Evolutionary conservation across 208 protist species (phyloP), one percentile per base, ranked within the genome.

Genomic region (Acanthamoeba quina): DNA sequence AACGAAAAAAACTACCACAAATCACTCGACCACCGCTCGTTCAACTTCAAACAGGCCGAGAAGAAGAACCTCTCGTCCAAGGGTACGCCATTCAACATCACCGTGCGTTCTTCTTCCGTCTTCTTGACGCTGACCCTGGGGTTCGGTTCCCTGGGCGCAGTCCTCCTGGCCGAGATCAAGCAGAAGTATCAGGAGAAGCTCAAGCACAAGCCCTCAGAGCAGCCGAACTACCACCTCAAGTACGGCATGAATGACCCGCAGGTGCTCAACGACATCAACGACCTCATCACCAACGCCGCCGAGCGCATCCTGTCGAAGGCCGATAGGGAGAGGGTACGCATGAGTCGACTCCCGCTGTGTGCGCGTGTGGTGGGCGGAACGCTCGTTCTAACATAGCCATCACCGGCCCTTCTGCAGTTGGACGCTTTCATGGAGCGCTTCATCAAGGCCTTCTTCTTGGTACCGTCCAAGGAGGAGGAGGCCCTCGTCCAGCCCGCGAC

Each of bases 11-110:
- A 98, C 76, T 95, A 96, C 44, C 94, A 96, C 56, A 74, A 94
- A 41, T 94, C 97, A 4, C 93, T 98, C 2, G 98, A 98, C 64
- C 94, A 98, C 58, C 95, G 96, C 37, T 93, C 47, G 21, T 91
- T 95, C 24, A 89, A 92, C 11, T 98, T 98, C 93, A 98, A 98
- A 85, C 76, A 95, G 41, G 86, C 94, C 0, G 98, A 98, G 58
- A 97, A 97, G 94, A 98, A 97, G 56, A 54, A 76, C 6, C 80
- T 97, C 4, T 78, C 78, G 13, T 76, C 95, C n/a, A 97, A 97
- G 64, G 64, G 56, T 95, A 60, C 96, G 34, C 1, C 7, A 26
- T 15, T 13, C 15, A 21, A 19, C 54, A 26, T 95, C 92, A 54
- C 26, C 26, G 3, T 37, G 26, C n/a, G 91, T 96, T 37, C 74